These are phyloP conservation scores for Yueomyces sp. DNA, from an alignment of 1,139 yeast species.

Conservation along the genomic window DNA sequence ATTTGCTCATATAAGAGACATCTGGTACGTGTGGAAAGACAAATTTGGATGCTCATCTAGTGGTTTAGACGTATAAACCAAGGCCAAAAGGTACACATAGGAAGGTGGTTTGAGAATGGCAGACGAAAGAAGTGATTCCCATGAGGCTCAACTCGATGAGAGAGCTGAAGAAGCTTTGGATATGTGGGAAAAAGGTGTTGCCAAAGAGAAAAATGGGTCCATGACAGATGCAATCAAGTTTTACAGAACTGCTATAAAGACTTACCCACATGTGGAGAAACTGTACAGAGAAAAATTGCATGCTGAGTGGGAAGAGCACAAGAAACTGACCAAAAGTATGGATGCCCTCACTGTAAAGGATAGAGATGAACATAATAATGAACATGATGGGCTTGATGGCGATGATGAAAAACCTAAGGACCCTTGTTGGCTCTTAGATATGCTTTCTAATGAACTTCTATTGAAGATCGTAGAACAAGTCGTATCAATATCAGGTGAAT, in stretches of 20 bases:
- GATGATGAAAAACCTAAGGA: slow-evolving; percentile 8
- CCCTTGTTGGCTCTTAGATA: slow-evolving; percentile 44
- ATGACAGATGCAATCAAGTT: slow-evolving; percentile 69
- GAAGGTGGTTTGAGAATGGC: no score
- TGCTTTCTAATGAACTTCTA: slow-evolving; percentile 57
- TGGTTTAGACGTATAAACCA: no score
- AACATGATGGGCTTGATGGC: slow-evolving; percentile 7
- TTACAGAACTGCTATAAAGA: slow-evolving; percentile 59
- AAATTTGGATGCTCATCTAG: no score
- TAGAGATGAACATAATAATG: slow-evolving; percentile 25
- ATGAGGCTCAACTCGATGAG: neutral
- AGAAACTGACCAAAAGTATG: slow-evolving; percentile 2
- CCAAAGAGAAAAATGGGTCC: slow-evolving; percentile 59
- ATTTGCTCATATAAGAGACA: no score
- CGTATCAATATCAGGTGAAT: slow-evolving; percentile 40
- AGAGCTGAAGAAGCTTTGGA: slow-evolving; percentile 35
- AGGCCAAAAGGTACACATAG: no score
- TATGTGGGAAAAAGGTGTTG: slow-evolving; percentile 58
- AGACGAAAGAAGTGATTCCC: no score
- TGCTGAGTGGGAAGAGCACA: slow-evolving; percentile 18
- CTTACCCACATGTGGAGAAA: slow-evolving; percentile 57
- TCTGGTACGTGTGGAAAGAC: no score
- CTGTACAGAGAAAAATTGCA: slow-evolving; percentile 44
- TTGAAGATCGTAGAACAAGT: slow-evolving; percentile 40
- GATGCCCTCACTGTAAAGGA: slow-evolving; percentile 2